phyloP scores from a whole-genome alignment of 768 basidiomycete genomes.

The Boletus patriciae region DNA sequence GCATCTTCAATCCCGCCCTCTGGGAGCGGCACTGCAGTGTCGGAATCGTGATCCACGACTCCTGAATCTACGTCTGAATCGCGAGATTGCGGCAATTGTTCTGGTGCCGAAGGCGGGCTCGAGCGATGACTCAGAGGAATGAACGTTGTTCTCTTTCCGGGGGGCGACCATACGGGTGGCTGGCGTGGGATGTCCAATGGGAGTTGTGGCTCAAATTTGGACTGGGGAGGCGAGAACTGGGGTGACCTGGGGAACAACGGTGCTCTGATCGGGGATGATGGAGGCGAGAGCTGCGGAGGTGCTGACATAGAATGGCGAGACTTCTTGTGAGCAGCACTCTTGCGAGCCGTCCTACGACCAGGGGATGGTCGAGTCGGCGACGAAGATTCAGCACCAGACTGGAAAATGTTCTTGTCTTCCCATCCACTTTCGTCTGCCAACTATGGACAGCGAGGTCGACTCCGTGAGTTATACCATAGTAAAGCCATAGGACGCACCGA shows the following conservation, averaged over 20 bases:
- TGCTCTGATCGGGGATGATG: conserved; percentile 41
- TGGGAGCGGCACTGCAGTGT: conserved; percentile 7
- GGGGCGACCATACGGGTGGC: conserved; percentile 16
- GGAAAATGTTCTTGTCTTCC: conserved; percentile 90
- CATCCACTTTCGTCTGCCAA: conserved; percentile 72
- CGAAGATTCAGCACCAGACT: conserved; percentile 87
- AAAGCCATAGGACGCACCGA: conserved; percentile 44
- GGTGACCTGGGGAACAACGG: conserved; percentile 20
- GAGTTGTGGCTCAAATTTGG: conserved; percentile 56
- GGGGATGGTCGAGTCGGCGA: conserved; percentile 71
- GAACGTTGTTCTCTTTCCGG: conserved; percentile 13
- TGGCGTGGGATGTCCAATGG: conserved; percentile 40
- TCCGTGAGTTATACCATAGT: conserved; percentile 3
- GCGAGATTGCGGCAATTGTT: conserved; percentile 9
- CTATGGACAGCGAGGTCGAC: conserved; percentile 18
- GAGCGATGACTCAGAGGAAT: conserved; percentile 19
- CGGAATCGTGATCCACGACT: background rate
- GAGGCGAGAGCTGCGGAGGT: conserved; percentile 54
- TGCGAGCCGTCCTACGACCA: conserved; percentile 44
- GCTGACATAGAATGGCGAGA: conserved; percentile 72
- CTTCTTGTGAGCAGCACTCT: conserved; percentile 42
- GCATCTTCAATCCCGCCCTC: conserved; percentile 22
- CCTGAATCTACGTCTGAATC: conserved; percentile 4
- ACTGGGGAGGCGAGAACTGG: conserved; percentile 50
- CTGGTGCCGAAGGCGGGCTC: conserved; percentile 14